These are phyloP conservation scores for Candida sanyaensis DNA, from an alignment of 1,139 yeast genomes.

Conservation along the genomic window DNA sequence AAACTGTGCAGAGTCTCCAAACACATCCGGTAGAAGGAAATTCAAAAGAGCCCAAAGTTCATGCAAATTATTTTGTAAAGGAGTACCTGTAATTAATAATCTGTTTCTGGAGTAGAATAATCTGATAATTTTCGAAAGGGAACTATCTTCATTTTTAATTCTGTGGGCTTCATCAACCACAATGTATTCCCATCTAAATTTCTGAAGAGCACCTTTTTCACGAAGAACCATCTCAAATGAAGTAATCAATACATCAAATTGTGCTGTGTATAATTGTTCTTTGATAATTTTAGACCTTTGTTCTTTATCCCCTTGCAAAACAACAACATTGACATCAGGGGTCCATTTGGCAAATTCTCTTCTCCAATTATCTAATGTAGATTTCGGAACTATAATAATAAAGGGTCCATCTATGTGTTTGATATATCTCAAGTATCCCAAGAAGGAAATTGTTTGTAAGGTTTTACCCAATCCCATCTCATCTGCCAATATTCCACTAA, in stretches of 20 bases:
- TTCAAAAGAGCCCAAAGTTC: constrained; percentile 95
- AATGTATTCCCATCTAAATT: constrained; percentile 90
- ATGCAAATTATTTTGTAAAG: constrained; percentile 90
- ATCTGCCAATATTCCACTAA: constrained; percentile 50
- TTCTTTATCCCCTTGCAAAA: constrained; percentile 86
- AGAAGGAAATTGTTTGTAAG: constrained; percentile 55
- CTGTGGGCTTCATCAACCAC: constrained; percentile 97
- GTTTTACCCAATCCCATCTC: constrained; percentile 56
- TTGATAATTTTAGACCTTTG: constrained; percentile 64
- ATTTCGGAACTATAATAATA: constrained; percentile 89
- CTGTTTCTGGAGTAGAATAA: constrained; percentile 83
- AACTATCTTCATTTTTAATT: constrained; percentile 90
- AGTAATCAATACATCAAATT: constrained; percentile 87
- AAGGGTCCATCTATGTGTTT: constrained; percentile 87
- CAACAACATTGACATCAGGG: constrained; percentile 87
- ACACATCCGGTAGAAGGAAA: constrained; percentile 90
- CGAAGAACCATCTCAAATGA: constrained; percentile 92
- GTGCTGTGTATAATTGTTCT: constrained; percentile 60
- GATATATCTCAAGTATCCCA: constrained; percentile 82
- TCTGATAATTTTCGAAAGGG: constrained; percentile 86
- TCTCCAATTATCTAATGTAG: constrained; percentile 94
- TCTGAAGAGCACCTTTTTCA: constrained; percentile 78
- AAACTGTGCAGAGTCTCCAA: constrained; percentile 85
- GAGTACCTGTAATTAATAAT: constrained; percentile 91
- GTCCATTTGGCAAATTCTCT: constrained; percentile 95